phyloP scores from a whole-genome alignment of 1,139 yeast species.

The Spencermartinsiella ligniputridi region DNA sequence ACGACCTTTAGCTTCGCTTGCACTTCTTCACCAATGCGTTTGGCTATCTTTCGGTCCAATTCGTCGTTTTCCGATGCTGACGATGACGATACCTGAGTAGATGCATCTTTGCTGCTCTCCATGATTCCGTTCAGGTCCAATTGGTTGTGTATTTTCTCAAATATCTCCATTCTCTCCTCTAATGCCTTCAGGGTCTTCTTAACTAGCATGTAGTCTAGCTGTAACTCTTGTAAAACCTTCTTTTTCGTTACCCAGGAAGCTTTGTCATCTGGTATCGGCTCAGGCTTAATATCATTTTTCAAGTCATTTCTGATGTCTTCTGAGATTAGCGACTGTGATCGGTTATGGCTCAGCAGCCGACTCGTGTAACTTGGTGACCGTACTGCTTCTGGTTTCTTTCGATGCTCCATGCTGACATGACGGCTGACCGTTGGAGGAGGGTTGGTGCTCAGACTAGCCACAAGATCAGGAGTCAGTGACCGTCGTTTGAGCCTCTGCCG shows the following conservation, averaged over 20 bases:
- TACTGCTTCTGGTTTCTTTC: not conserved
- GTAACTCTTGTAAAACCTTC: constrained; percentile 13
- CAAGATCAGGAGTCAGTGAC: not conserved
- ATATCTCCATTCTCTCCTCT: constrained; percentile 19
- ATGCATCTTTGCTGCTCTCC: not conserved
- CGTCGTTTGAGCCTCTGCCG: constrained; percentile 9
- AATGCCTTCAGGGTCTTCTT: constrained; percentile 18
- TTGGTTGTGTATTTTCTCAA: constrained; percentile 15
- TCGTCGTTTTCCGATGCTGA: too few relatives aligned
- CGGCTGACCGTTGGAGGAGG: not conserved
- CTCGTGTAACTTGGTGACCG: not conserved
- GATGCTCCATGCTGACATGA: not conserved
- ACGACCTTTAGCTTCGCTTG: too few relatives aligned
- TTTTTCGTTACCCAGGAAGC: not conserved
- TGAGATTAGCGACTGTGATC: constrained; percentile 5
- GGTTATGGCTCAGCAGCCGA: constrained; percentile 5
- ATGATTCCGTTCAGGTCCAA: not conserved
- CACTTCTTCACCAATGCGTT: too few relatives aligned
- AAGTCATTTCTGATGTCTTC: not conserved
- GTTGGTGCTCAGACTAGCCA: not conserved
- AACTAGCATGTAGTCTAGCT: constrained; percentile 21
- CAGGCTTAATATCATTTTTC: constrained; percentile 15
- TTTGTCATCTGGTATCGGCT: not conserved
- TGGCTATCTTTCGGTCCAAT: too few relatives aligned
- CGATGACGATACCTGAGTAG: not conserved